These are phyloP conservation scores for Zygosaccharomyces kombuchaensis DNA, from an alignment of 805 yeast genomes.

Conservation along the genomic window DNA sequence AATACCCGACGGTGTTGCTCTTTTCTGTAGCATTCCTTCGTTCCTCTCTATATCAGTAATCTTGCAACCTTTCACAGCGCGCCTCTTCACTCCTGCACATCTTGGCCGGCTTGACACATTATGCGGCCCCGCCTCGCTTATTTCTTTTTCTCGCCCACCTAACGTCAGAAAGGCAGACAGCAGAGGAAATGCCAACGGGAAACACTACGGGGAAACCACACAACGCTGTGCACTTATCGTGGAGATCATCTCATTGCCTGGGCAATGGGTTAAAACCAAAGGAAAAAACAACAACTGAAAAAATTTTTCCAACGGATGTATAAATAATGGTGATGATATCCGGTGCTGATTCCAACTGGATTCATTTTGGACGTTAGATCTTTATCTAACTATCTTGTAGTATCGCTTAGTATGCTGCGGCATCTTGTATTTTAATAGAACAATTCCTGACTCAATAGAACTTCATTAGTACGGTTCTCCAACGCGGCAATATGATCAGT, in stretches of 20 bases:
- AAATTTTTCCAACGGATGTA: conserved; percentile 7
- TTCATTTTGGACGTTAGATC: too few species aligned
- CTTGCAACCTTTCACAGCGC: background rate
- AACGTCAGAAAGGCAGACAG: background rate
- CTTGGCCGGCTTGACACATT: background rate
- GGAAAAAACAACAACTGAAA: background rate
- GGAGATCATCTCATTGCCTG: background rate
- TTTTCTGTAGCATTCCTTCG: too few species aligned
- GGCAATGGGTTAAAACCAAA: background rate
- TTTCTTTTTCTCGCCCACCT: background rate
- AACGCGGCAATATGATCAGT: background rate
- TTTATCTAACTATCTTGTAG: background rate
- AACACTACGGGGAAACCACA: background rate
- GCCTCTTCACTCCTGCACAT: too few species aligned
- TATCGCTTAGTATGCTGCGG: background rate
- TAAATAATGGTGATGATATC: background rate
- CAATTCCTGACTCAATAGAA: too few species aligned
- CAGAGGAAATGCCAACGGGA: too few species aligned
- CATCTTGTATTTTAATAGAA: background rate
- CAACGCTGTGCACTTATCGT: background rate
- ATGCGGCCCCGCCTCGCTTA: background rate
- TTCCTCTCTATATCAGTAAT: too few species aligned
- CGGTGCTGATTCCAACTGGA: background rate
- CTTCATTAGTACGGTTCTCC: too few species aligned
- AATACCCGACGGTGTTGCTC: too few species aligned